Evolutionary conservation across 2,329 filamentous ascomycete genomes (phyloP), one percentile per base, ranked within the genome.

Genomic region (Xylariomycetidae sp.): DNA sequence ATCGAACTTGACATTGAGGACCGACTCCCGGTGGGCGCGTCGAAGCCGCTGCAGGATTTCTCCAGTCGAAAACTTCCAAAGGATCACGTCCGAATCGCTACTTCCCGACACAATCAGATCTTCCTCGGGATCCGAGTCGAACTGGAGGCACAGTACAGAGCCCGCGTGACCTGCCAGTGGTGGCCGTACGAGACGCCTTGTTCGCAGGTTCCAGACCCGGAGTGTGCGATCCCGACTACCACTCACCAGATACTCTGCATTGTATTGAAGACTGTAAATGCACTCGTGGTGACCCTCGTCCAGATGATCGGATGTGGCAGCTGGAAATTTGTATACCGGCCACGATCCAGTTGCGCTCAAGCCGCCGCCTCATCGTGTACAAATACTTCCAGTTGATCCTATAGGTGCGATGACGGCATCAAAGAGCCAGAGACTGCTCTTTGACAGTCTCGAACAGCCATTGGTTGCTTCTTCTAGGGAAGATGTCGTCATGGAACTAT

Each of bases 51-150:
- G 85, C 10, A 97, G 62, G 22, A 87, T 75, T 51, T 89, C 70
- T 4, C 92, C 92, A 0, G 89, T 97, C 0, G 88, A 95, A 54
- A 97, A 97, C 31, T 72, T 80, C 92, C 90, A 97, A 11, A 97
- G 66, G 36, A 96, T 90, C 33, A 98, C 80, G 42, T 83, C 82
- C 29, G 84, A 86, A 59, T 98, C 92, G 50, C 89, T 95, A 51
- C 90, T 95, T 23, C 90, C 92, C 6, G 89, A 95, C 8, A 96
- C 84, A n/a, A 98, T 84, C 25, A 98, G 66, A 51, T 97, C 90
- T 54, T 97, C 86, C 11, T 85, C 77, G 0, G 87, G 84, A 32
- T 83, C 79, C 4, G 89, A 82, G 53, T 98, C 92, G 54, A 97
- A 98, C 53, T 98, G 92, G 17, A 98, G 70, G 54, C 92, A 98